Base-by-base conservation (phyloP, 148 eudicot species). In the Persicaria tinctoria region DNA sequence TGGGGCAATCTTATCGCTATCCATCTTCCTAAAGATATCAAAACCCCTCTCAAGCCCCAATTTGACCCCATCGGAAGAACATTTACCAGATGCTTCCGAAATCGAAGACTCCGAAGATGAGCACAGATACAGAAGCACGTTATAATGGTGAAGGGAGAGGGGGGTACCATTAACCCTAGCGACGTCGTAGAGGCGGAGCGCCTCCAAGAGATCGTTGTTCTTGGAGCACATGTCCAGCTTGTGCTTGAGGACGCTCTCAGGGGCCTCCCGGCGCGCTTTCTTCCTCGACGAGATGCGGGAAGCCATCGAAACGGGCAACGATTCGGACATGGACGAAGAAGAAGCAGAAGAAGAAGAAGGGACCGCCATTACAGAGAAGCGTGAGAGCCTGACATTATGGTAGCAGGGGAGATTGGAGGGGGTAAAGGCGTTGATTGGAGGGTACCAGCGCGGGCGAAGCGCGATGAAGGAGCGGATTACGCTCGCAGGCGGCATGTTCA, bases 1-100 rank as follows among this genome's bases (percentile, higher is more conserved):
- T 3, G 98, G 97, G 16, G 60, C 82, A 79, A 94, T 82, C n/a
- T 77, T 81, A 62, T 85, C 85, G 50, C 75, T 13, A 70, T 84
- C 84, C 98, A 94, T 94, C 73, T 83, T 84, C 77, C 74, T 84
- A 79, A 81, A 89, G 10, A 91, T 86, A 90, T 89, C 90, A 84
- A 89, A 94, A 38, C 98, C 97, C 83, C 83, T 88, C 49, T 85
- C 84, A 56, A 90, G 77, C 71, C 85, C 87, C 72, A 72, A 75
- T 55, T 60, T 74, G 32, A 46, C 53, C 56, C 23, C 72, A 71
- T 5, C 73, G 20, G 57, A 50, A 71, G 54, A 8, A 20, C 53
- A 64, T 56, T 55, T 17, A 74, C 14, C 66, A 13, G 46, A 41
- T 20, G 5, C 32, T 59, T 20, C 38, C 9, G 59, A 4, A 4